phyloP scores from a whole-genome alignment of 371 early-diverging fungal genomes.

The Mortierella sp. region DNA sequence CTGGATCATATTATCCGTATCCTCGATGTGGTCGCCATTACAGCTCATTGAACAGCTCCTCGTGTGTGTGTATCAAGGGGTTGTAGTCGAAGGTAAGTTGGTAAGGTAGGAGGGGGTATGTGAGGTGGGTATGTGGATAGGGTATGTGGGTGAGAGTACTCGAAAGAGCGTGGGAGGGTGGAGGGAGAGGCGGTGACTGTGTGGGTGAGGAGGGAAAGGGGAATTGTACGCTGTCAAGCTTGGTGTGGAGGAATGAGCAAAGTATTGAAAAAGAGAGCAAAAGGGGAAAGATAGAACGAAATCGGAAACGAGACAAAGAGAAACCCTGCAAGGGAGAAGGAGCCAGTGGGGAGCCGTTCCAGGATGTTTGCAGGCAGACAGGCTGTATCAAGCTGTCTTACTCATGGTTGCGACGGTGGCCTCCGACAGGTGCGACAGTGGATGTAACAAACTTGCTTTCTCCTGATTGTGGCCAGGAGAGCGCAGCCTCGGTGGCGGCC shows the following conservation, averaged over 20 bases:
- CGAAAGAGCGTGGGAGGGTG: no score
- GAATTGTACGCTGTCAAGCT: no score
- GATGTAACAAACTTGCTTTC: conserved; percentile 39
- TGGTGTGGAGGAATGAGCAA: not conserved
- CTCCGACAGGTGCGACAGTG: conserved; percentile 32
- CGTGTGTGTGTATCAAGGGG: no score
- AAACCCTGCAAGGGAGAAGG: conserved; percentile 1
- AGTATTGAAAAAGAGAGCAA: not conserved
- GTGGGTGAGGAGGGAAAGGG: no score
- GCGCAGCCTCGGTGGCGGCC: conserved; percentile 32
- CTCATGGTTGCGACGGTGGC: conserved; percentile 47
- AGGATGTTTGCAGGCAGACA: not conserved
- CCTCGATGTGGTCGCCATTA: no score
- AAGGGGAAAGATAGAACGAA: not conserved
- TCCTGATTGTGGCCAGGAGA: conserved; percentile 27
- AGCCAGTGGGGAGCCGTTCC: not conserved
- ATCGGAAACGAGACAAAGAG: not conserved
- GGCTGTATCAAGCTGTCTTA: conserved; percentile 1
- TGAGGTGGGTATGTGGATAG: no score
- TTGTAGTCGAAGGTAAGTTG: no score
- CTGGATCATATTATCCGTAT: no score
- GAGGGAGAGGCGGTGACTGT: no score
- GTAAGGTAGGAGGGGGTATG: no score
- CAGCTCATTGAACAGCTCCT: no score
- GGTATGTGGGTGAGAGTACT: no score